A percentile compares a stretch with the other conserved stretches of the same genome.
Evolutionary conservation across 148 eudicot genomes (phyloP).

Genomic region (Selenicereus undatus): DNA sequence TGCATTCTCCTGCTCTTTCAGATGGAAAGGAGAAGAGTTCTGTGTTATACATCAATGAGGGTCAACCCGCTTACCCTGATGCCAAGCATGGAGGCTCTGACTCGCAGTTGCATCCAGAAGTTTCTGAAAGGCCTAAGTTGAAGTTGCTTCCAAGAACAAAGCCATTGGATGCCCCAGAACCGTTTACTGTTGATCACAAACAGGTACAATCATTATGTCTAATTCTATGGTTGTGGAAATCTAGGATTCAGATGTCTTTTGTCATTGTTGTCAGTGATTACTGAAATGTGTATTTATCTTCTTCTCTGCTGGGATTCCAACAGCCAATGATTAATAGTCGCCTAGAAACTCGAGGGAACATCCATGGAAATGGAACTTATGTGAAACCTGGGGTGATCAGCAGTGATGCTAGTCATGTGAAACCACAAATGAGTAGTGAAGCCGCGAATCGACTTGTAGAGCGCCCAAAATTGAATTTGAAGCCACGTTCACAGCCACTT

Average conservation of each 20-base stretch:
- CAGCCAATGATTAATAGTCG: slow-evolving; percentile 33
- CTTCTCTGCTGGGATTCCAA: slow-evolving; percentile 33
- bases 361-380: slow-evolving; percentile 26
- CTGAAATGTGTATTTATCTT: background rate
- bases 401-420: slow-evolving; percentile 26
- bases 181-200: slow-evolving; percentile 35
- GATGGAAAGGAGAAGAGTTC: slow-evolving; percentile 38
- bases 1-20: slow-evolving; percentile 27
- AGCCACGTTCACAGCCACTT: slow-evolving; percentile 64
- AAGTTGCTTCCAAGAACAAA: slow-evolving; percentile 79
- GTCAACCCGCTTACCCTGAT: slow-evolving; percentile 35
- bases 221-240: background rate
- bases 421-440: slow-evolving; percentile 35
- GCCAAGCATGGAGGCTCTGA: slow-evolving; percentile 33
- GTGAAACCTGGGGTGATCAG: slow-evolving; percentile 39
- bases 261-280: background rate
- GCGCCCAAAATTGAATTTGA: slow-evolving; percentile 78
- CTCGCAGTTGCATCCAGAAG: slow-evolving; percentile 35
- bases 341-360: slow-evolving; percentile 22
- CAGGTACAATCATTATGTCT: slow-evolving; percentile 37
- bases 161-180: slow-evolving; percentile 56
- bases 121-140: slow-evolving; percentile 62
- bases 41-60: slow-evolving; percentile 32
- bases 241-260: background rate
- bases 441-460: slow-evolving; percentile 44